Evolutionary conservation across 192 early-diverging fungal genomes (phyloP).

Genomic region (Umbelopsis vinacea): DNA sequence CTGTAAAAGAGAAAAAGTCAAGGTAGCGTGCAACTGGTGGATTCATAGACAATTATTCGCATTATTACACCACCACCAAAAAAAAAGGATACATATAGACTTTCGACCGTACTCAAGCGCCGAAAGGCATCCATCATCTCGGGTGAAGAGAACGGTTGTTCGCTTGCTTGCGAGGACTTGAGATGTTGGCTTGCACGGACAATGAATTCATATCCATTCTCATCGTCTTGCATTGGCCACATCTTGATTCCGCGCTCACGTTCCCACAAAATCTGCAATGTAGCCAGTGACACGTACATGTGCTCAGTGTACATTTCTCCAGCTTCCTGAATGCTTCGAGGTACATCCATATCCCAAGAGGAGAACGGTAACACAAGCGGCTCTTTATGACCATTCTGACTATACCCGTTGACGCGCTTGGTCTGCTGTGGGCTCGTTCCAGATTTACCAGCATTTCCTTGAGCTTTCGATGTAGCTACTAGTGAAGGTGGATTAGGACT

Average conservation of each 20-base stretch:
- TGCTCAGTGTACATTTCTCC: constrained; percentile 52
- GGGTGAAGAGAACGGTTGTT: not conserved
- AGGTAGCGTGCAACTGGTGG: not conserved
- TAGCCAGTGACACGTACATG: constrained; percentile 50
- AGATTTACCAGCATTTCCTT: not conserved
- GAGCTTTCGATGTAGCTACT: not conserved
- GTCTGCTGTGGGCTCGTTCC: not conserved
- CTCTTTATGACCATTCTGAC: not conserved
- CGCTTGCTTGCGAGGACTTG: not conserved
- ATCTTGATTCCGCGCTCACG: constrained; percentile 36
- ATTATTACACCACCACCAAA: not conserved
- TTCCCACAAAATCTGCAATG: constrained; percentile 52
- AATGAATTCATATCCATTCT: not conserved
- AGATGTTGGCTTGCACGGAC: not conserved
- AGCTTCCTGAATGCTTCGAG: constrained; percentile 54
- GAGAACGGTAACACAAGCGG: constrained; percentile 9
- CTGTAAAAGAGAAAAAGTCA: constrained; percentile 21
- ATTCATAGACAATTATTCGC: not conserved
- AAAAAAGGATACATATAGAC: constrained; percentile 54
- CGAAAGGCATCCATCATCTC: not conserved
- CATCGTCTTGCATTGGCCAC: constrained; percentile 15
- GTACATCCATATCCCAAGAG: constrained; percentile 32
- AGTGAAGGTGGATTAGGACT: not conserved
- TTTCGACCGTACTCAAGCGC: constrained; percentile 50
- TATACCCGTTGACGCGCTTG: not conserved